Evolutionary conservation across 208 protist genomes (phyloP).

Genomic region (Wallacemonas sp.): DNA sequence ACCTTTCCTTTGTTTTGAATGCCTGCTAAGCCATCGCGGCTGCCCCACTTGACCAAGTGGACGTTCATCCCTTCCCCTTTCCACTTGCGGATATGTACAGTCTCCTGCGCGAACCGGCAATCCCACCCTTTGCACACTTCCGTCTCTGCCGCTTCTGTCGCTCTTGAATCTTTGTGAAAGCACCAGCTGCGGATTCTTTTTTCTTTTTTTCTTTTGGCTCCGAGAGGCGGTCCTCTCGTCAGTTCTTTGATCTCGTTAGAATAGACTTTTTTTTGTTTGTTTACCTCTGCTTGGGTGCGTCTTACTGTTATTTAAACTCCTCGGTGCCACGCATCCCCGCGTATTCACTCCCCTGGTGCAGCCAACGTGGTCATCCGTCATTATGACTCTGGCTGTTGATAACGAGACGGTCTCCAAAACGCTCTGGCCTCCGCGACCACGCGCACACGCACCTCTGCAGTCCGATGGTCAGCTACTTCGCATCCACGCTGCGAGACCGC

Average conservation of each 20-base stretch:
- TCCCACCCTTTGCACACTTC: no score
- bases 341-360: no score
- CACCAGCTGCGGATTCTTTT: no score
- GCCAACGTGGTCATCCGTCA: background rate
- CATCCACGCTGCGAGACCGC: background rate
- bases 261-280: conserved; percentile 5
- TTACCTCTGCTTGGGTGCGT: background rate
- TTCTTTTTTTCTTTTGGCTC: conserved; percentile 5
- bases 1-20: no score
- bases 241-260: background rate
- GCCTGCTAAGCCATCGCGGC: no score
- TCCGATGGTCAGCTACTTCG: conserved; percentile 22
- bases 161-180: no score
- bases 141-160: no score
- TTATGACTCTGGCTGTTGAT: conserved; percentile 16
- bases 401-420: conserved; percentile 10
- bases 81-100: no score
- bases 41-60: no score
- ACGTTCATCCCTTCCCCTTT: no score
- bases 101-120: no score
- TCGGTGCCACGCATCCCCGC: no score
- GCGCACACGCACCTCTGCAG: background rate
- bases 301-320: background rate
- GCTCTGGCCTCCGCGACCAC: conserved; percentile 11
- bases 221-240: background rate